A percentile compares a stretch with the other conserved stretches of the same genome.
Conservation (phyloP, 768 basidiomycete genomes). For the Tulasnella sp. region DNA sequence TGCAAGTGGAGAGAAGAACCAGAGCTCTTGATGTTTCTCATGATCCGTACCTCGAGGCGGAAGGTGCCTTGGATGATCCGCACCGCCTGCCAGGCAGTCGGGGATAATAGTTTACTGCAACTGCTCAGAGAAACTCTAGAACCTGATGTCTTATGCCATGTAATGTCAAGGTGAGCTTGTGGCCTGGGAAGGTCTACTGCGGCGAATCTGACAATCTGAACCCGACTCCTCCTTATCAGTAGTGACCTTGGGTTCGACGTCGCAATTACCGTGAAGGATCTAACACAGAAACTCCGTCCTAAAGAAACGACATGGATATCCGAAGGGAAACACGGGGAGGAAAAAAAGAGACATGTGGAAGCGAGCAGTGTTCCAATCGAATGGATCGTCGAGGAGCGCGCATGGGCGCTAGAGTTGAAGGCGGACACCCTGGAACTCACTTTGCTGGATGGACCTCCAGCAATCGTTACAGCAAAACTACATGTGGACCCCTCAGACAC, state of each 20-base stretch:
- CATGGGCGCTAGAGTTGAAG: slow-evolving; percentile 4
- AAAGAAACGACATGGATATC: neutral
- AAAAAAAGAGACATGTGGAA: neutral
- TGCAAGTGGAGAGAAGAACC: neutral
- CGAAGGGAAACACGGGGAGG: neutral
- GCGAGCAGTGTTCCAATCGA: neutral
- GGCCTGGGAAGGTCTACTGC: neutral
- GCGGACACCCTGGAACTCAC: neutral
- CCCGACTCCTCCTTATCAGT: neutral
- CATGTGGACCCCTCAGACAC: neutral
- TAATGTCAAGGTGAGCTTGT: neutral
- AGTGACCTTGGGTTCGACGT: neutral
- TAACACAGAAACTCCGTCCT: neutral
- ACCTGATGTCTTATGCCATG: neutral
- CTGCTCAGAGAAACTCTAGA: neutral
- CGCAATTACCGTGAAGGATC: neutral
- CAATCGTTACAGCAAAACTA: neutral
- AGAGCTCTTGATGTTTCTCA: slow-evolving; percentile 11
- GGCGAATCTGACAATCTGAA: neutral
- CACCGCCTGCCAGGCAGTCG: neutral
- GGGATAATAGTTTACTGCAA: neutral
- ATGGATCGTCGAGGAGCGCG: slow-evolving; percentile 14
- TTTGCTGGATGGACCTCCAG: neutral
- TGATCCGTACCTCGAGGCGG: neutral
- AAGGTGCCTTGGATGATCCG: slow-evolving; percentile 14